Base-by-base conservation (phyloP, 2,329 filamentous ascomycete genomes). In the Fusarium sp. region DNA sequence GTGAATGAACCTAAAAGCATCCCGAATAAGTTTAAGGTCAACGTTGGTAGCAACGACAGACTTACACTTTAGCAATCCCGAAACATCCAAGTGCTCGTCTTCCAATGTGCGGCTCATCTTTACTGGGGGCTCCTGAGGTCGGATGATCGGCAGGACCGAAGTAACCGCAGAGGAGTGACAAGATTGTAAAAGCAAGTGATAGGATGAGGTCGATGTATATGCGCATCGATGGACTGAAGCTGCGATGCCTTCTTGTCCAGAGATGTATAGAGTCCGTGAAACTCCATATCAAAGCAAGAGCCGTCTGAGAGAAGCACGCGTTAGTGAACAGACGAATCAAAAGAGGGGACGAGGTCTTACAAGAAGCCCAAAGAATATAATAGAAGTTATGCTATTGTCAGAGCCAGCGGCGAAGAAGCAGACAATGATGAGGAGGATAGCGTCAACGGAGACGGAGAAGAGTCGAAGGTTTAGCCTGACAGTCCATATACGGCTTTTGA, bases 391-490 rank as follows among this genome's bases (percentile, higher is more conserved):
- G 6, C 42, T 41, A 25, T 52, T 15, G n/a, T 11, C 18, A 17
- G 56, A 46, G n/a, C 50, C 47, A 37, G 42, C 36, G 18, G 23
- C 37, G 20, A 66, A 36, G 4, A 54, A 9, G 11, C 41, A 57
- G 21, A 66, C 41, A 20, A 51, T 49, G 3, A 62, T 33, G 6
- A 66, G 41, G 27, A 66, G 56, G 18, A 66, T 18, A n/a, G 31
- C 20, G 10, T 57, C 46, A 31, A 66, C 36, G n/a, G 56, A 66
- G 15, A 66, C 37, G n/a, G 56, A 66, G 27, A 66, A 58, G 21
- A 66, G 41, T 15, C 62, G 56, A 23, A 66, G 42, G 46, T 66
- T 66, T 13, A 66, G 46, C 21, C 65, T 66, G 17, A 43, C 39
- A 11, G 47, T 50, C 56, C 50, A 53, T 27, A 62, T 6, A 33